These are phyloP conservation scores for Trypanosoma brucei DNA, from an alignment of 208 protist species.

Conservation along the genomic window DNA sequence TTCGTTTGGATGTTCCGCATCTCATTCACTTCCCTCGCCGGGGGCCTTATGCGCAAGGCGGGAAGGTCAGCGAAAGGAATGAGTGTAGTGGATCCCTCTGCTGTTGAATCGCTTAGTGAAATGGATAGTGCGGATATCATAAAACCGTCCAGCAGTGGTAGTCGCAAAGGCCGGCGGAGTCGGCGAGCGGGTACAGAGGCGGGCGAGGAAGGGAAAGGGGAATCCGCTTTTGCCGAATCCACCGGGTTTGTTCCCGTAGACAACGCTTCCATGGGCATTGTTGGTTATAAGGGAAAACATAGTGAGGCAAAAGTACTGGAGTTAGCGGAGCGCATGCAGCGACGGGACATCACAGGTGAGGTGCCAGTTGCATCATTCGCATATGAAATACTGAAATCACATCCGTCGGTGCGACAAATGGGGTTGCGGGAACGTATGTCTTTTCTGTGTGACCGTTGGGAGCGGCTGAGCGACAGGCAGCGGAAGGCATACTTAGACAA, in stretches of 20 bases:
- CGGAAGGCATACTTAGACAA: slow-evolving; percentile 68
- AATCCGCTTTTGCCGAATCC: background rate
- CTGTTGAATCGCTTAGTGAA: background rate
- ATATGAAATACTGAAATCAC: slow-evolving; percentile 69
- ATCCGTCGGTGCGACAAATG: slow-evolving; percentile 81
- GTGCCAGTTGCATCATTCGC: slow-evolving; percentile 83
- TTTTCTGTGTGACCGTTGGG: slow-evolving; percentile 72
- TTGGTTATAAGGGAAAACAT: background rate
- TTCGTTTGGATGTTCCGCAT: slow-evolving; percentile 13
- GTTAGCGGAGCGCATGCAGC: slow-evolving; percentile 77
- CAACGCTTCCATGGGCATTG: background rate
- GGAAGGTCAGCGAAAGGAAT: background rate
- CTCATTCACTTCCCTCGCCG: slow-evolving; percentile 3
- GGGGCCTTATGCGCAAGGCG: slow-evolving; percentile 9
- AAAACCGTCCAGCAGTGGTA: background rate
- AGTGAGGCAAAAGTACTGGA: slow-evolving; percentile 66
- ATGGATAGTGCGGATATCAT: background rate
- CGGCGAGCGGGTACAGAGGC: background rate
- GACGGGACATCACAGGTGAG: slow-evolving; percentile 63
- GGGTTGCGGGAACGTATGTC: slow-evolving; percentile 84
- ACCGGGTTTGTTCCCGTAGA: background rate
- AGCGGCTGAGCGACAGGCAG: slow-evolving; percentile 55
- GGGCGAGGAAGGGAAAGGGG: background rate
- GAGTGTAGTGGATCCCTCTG: background rate
- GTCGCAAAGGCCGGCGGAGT: background rate